Conservation (phyloP, 2,329 filamentous ascomycete species). For the Sporothrix curviconia region DNA sequence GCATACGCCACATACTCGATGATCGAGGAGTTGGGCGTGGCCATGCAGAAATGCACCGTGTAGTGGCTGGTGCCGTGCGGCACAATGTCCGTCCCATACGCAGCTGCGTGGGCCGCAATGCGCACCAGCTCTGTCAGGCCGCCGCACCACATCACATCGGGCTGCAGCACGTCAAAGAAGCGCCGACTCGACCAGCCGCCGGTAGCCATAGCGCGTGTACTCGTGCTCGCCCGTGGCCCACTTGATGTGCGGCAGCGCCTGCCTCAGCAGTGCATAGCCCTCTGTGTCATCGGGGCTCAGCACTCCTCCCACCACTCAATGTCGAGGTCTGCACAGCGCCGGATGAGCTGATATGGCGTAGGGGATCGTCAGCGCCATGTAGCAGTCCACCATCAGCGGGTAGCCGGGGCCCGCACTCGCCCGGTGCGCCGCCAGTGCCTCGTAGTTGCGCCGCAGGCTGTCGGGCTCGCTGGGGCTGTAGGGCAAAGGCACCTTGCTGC, state of each 20-base stretch:
- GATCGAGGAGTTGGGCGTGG: slow-evolving; percentile 87
- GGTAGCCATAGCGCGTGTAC: slow-evolving; percentile 89
- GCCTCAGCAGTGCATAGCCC: slow-evolving; percentile 82
- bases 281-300: slow-evolving; percentile 87
- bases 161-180: slow-evolving; percentile 89
- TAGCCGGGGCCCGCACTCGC: slow-evolving; percentile 83
- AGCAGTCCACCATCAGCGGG: slow-evolving; percentile 91
- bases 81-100: slow-evolving; percentile 90
- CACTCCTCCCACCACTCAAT: slow-evolving; percentile 99
- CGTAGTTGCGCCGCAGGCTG: slow-evolving; percentile 81
- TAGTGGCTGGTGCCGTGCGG: slow-evolving; percentile 90
- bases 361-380: slow-evolving; percentile 87
- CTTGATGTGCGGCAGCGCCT: slow-evolving; percentile 80
- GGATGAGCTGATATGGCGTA: slow-evolving; percentile 89
- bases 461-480: slow-evolving; percentile 80
- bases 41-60: slow-evolving; percentile 93
- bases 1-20: slow-evolving; percentile 95
- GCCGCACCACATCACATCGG: slow-evolving; percentile 96
- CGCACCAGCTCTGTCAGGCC: slow-evolving; percentile 88
- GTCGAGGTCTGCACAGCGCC: slow-evolving; percentile 73
- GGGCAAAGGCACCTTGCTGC: slow-evolving; percentile 85
- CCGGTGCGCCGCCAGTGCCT: slow-evolving; percentile 78
- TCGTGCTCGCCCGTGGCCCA: slow-evolving; percentile 97
- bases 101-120: slow-evolving; percentile 79
- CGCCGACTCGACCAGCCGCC: slow-evolving; percentile 86